Evolutionary conservation across 2,329 filamentous ascomycete genomes (phyloP), one percentile per base, ranked within the genome.

Genomic region (Cercospora citrullina): DNA sequence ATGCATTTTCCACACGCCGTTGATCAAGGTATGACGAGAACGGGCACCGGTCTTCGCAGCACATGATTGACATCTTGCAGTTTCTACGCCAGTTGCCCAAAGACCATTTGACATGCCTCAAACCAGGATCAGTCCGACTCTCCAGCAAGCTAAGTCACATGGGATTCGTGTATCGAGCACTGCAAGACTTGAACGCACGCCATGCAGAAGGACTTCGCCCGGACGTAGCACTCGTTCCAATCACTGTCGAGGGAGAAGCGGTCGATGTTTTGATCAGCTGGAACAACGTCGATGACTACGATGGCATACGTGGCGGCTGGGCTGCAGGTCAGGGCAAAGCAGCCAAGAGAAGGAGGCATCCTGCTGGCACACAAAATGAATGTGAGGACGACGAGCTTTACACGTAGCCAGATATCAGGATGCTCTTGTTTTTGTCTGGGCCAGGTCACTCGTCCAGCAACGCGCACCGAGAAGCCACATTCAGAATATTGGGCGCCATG

Each of bases 101-200:
- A 14, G 31, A 58, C 2, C 16, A 64, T 3, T 8, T 64, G 18
- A 64, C 42, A 7, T 58, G 36, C 7, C 63, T 64, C 1, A 21
- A 51, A n/a, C 57, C 63, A 31, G 31, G 51, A 18, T 33, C 63
- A 8, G 63, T 65, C 31, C 58, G 58, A 18, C n/a, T 68, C 10
- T 58, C 66, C n/a, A 45, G 31, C 51, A 60, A 63, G 48, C 31
- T 68, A 7, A 31, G 39, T 4, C 45, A 58, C 16, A 60, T 60
- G 26, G 63, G 63, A 18, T 68, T 36, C 21, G 62, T 68, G 33
- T 28, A 55, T 8, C 51, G 31, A 39, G 39, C 48, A n/a, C 33
- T 68, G 12, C 26, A 53, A n/a, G 59, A 63, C 18, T 48, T 68
- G 16, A 65, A 68, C 30, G n/a, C 64, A 48, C 63, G 66, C 28